Evolutionary conservation across 208 protist genomes (phyloP), one percentile per base, ranked within the genome.

Genomic region (Wallacemonas sp.): DNA sequence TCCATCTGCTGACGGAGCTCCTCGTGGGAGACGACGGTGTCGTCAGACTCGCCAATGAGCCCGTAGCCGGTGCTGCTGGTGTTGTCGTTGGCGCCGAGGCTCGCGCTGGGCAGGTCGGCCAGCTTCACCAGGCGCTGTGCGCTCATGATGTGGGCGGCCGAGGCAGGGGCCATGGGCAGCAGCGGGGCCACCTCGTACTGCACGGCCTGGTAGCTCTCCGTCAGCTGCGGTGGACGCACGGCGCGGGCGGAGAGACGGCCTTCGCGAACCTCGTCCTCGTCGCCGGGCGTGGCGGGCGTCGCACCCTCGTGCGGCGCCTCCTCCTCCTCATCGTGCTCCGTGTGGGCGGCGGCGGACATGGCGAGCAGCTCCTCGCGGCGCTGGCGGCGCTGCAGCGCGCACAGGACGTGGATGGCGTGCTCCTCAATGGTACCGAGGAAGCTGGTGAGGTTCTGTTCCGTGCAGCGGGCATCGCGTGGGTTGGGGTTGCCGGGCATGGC

Each of bases 401-500:
- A 84, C 38, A 98, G 69, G 41, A 98, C 84, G 42, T 85, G 74
- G 42, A 71, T 93, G 2, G 90, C 85, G 14, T 84, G 82, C 70
- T 98, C 86, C 77, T 98, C 94, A 72, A 98, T 94, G n/a, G 79
- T 72, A 33, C 92, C 94, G 39, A 98, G 83, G 67, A 88, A 94
- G 44, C 77, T 71, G 65, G 95, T 74, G 65, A 97, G 82, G 70
- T 92, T 97, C n/a, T 72, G 76, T 76, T 98, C 92, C 16, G 81
- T 96, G 64, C 90, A 96, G 26, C 31, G 50, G 26, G 2, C n/a
- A 32, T 59, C 68, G 25, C 65, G 65, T 10, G 41, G 63, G 12
- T 61, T 50, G 29, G 62, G 63, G 41, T 50, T 67, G 29, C 68
- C 26, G 28, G 20, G 54, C 57, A 75, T 68, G 29, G 70, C 23